Evolutionary conservation across 1,139 yeast genomes (phyloP).

Genomic region (Kodamaea anthophila): DNA sequence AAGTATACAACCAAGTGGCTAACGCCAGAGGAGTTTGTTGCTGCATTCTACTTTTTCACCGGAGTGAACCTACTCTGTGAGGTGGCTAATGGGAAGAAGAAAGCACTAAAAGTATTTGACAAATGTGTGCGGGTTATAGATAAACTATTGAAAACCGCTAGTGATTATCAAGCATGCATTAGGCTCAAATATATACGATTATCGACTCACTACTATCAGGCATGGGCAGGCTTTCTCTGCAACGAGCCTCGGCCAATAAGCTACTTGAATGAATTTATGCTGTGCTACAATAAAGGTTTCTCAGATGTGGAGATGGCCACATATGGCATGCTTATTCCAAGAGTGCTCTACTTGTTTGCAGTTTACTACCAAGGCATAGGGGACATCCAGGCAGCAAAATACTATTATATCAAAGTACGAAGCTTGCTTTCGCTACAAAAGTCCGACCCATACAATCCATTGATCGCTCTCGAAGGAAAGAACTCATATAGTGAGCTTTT

Average conservation of each 20-base stretch:
- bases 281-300: constrained; percentile 25
- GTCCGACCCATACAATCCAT: too few species aligned
- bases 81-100: constrained; percentile 25
- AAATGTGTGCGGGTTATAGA: constrained; percentile 29
- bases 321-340: constrained; percentile 28
- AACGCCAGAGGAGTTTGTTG: constrained; percentile 34
- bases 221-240: constrained; percentile 27
- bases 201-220: constrained; percentile 25
- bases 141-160: constrained; percentile 19
- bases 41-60: constrained; percentile 33
- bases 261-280: constrained; percentile 27
- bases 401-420: constrained; percentile 28
- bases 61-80: constrained; percentile 32
- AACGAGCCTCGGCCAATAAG: constrained; percentile 22
- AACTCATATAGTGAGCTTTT: constrained; percentile 19
- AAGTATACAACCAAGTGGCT: constrained; percentile 29
- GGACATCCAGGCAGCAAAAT: constrained; percentile 30
- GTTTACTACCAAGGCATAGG: constrained; percentile 31
- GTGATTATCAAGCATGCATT: too few species aligned
- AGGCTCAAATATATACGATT: constrained; percentile 21
- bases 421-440: constrained; percentile 9
- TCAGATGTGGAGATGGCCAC: constrained; percentile 27
- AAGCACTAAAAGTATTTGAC: constrained; percentile 29
- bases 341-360: constrained; percentile 33
- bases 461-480: too few species aligned